Evolutionary conservation across 176 grass and related monocot species (phyloP).

Genomic region (Triticum timopheevii): DNA sequence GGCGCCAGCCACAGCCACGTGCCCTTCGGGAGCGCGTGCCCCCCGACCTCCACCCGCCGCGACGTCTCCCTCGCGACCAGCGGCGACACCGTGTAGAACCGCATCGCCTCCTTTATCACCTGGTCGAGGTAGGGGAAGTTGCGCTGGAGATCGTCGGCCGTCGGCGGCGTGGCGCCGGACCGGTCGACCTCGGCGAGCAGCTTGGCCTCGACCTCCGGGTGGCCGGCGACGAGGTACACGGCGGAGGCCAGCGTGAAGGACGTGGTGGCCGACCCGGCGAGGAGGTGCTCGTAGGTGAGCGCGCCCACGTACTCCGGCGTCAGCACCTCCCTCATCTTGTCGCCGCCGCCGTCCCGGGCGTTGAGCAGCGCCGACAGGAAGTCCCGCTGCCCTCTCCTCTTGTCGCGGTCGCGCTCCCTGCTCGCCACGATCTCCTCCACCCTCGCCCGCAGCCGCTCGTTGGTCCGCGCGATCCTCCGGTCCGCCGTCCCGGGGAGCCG

Average conservation of each 20-base stretch:
- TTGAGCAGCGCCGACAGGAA: conserved; percentile 67
- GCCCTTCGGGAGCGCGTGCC: conserved; percentile 57
- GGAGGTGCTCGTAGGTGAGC: conserved; percentile 86
- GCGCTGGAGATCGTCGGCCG: conserved; percentile 47
- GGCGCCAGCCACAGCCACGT: conserved; percentile 88
- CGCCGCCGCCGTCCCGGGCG: conserved; percentile 42
- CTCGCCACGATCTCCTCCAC: conserved; percentile 53
- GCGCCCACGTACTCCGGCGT: conserved; percentile 74
- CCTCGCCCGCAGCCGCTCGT: conserved; percentile 51
- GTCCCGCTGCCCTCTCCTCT: conserved; percentile 36
- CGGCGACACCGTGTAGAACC: conserved; percentile 66
- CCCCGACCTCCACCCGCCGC: conserved; percentile 48
- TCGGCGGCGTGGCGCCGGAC: conserved; percentile 42
- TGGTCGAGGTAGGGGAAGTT: conserved; percentile 74
- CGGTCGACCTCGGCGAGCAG: conserved; percentile 60
- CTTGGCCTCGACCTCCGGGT: conserved; percentile 67
- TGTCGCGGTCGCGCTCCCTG: background rate
- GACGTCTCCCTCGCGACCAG: conserved; percentile 71
- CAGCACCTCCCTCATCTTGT: conserved; percentile 47
- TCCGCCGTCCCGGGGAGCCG: conserved; percentile 56
- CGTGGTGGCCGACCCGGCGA: conserved; percentile 72
- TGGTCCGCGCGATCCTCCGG: conserved; percentile 48
- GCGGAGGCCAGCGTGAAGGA: conserved; percentile 66
- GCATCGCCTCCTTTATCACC: conserved; percentile 76
- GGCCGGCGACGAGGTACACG: conserved; percentile 65